Evolutionary conservation across 169 alveolate species (phyloP).

Genomic region (Sarcocystis neurona): DNA sequence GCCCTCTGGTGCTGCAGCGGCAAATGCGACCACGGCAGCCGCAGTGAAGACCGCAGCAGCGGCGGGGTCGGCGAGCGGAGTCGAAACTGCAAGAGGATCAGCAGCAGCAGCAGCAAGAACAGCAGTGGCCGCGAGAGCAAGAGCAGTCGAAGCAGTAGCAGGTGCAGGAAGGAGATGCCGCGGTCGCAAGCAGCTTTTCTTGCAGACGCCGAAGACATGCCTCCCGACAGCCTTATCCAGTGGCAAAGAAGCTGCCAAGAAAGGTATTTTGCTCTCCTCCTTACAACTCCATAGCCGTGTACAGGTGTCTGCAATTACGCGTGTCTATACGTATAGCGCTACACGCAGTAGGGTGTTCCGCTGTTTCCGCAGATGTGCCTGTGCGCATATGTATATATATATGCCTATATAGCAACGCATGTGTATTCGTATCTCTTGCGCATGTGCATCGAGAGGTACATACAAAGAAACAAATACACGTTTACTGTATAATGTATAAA

Average conservation of each 20-base stretch:
- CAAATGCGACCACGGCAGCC: too few species aligned
- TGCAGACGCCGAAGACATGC: conserved; percentile 63
- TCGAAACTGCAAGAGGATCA: too few species aligned
- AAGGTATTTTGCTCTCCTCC: too few species aligned
- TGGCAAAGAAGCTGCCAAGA: conserved; percentile 65
- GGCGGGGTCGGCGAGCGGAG: background rate
- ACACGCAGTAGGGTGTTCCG: too few species aligned
- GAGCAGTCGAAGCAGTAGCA: too few species aligned
- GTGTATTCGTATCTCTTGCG: background rate
- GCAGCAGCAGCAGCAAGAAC: too few species aligned
- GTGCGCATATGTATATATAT: background rate
- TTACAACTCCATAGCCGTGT: background rate
- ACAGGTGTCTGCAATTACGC: background rate
- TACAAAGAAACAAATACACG: too few species aligned
- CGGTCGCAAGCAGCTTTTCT: conserved; percentile 53
- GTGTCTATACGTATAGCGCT: too few species aligned
- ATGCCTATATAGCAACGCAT: background rate
- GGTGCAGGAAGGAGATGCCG: conserved; percentile 38
- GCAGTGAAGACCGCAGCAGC: too few species aligned
- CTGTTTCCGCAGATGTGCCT: too few species aligned
- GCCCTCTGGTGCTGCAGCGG: conserved; percentile 61
- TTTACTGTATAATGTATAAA: too few species aligned
- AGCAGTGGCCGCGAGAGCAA: conserved; percentile 42
- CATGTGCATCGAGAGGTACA: background rate
- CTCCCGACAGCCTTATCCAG: conserved; percentile 61